Base-by-base conservation (phyloP, 371 early-diverging fungal species). In the Rhizopus delemar region DNA sequence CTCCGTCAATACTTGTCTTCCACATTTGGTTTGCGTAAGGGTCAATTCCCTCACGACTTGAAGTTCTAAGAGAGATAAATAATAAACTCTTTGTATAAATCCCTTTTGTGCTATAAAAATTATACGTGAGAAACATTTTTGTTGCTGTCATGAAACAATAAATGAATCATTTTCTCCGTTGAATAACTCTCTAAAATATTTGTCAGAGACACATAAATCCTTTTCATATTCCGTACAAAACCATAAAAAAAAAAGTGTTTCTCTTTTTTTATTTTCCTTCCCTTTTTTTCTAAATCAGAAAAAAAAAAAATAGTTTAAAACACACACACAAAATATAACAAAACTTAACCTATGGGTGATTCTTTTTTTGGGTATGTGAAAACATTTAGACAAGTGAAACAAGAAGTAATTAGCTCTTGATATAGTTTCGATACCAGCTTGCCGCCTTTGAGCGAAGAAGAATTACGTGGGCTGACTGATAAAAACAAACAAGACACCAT, bases 31-130 rank as follows among this genome's bases (percentile, higher is more conserved):
- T 86, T 98, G 65, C 71, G 83, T 82, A 95, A 95, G 89, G 96
- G 96, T 70, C 94, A 95, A 84, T 88, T 89, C 79, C 96, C 95
- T 69, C 98, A 98, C 83, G 70, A 77, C 70, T 81, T 96, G 82
- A 88, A 91, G 86, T 95, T 96, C 85, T 95, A 95, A 92, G 36
- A 36, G 9, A 11, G 6, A 8, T 36, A 11, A 11, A 36, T 36
- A 36, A 36, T 36, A 36, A 36, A 36, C 11, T 36, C 36, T 11
- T 36, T 36, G 36, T 36, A 36, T 36, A 36, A 36, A 36, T 36
- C 36, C 8, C 28, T 41, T 39, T 51, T 48, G 65, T 61, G 52
- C 57, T 57, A 51, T 51, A 51, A 59, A 59, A 33, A 32, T 34
- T 15, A 34, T n/a, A 45, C 36, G 6, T 36, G 11, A 6, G 11